phyloP scores from a whole-genome alignment of 164 flowering plant species.

The Annona cherimola region DNA sequence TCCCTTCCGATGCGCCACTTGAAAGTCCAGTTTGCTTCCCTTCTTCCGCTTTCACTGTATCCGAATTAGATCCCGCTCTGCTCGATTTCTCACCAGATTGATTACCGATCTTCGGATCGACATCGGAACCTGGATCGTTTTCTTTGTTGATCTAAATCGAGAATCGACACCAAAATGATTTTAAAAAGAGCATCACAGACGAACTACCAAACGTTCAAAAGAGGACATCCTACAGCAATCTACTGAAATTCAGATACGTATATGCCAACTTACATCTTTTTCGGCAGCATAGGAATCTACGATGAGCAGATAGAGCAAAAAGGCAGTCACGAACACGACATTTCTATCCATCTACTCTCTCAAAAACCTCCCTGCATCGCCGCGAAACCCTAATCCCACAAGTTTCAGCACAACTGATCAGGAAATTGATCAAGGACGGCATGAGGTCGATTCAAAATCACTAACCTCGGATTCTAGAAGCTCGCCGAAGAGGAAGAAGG shows the following conservation, averaged over 20 bases:
- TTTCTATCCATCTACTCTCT: constrained; percentile 21
- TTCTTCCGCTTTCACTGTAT: constrained; percentile 9
- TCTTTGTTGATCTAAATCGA: constrained; percentile 17
- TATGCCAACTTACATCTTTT: constrained; percentile 21
- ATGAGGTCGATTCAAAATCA: neutral
- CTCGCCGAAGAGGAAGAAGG: neutral
- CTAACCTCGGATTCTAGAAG: constrained; percentile 3
- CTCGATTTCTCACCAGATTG: constrained; percentile 7
- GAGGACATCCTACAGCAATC: neutral
- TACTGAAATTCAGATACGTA: neutral
- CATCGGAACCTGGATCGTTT: neutral
- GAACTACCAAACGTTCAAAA: neutral
- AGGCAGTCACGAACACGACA: constrained; percentile 9
- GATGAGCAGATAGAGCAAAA: constrained; percentile 13
- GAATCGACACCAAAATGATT: neutral
- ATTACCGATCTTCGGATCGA: constrained; percentile 13
- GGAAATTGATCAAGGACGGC: neutral
- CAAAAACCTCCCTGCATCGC: neutral
- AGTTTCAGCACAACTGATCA: neutral
- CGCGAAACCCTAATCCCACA: neutral
- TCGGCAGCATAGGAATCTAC: constrained; percentile 19
- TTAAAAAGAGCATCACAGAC: neutral
- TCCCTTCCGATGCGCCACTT: constrained; percentile 9
- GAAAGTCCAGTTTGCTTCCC: constrained; percentile 11
- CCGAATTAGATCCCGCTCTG: constrained; percentile 5